Evolutionary conservation across 805 yeast species (phyloP), one percentile per base, ranked within the genome.

Genomic region (Candida takata): DNA sequence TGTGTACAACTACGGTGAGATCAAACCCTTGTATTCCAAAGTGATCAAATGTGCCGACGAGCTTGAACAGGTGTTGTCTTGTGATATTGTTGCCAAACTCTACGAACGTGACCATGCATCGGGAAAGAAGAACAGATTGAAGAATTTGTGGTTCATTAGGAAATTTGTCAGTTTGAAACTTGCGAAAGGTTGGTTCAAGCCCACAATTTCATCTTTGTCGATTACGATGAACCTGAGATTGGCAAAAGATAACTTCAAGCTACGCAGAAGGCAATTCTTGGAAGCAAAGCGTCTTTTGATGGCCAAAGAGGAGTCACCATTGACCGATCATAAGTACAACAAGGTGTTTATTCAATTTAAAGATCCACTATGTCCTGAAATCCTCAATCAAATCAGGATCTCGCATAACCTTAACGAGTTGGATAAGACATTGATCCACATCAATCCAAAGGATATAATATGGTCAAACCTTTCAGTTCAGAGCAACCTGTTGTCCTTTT

Each of bases 261-360:
- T 40, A 10, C 43, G 41, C 20, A 35, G 36, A 8, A 30, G 36
- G n/a, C 13, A 6, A 16, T 36, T 47, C 17, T 21, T 28, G 9
- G 40, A 39, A 11, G 37, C 41, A 28, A 44, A 37, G 27, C 35
- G 29, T 3, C 29, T 45, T 5, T 44, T 53, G 26, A 34, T 39
- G 2, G 33, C 34, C 6, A 42, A 41, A 24, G 57, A 51, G 15
- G 42, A 35, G 8, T 38, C 55, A 4, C 56, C 55, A 1, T 26
- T 51, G 31, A 43, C 41, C 28, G 57, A 53, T 26, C 52, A 48
- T 26, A 47, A 47, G 18, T 53, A 48, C 38, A 64, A 65, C 34
- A 74, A 71, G 39, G 72, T 74, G 1, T 80, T 87, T 43, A 60
- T 87, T 14, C 72, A 73, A 46, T 86, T 87, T 53, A 62, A 68